A percentile compares a stretch with the other conserved stretches of the same genome.
These are phyloP conservation scores for Hanseniaspora thailandica DNA, from an alignment of 805 yeast species.

Conservation along the genomic window DNA sequence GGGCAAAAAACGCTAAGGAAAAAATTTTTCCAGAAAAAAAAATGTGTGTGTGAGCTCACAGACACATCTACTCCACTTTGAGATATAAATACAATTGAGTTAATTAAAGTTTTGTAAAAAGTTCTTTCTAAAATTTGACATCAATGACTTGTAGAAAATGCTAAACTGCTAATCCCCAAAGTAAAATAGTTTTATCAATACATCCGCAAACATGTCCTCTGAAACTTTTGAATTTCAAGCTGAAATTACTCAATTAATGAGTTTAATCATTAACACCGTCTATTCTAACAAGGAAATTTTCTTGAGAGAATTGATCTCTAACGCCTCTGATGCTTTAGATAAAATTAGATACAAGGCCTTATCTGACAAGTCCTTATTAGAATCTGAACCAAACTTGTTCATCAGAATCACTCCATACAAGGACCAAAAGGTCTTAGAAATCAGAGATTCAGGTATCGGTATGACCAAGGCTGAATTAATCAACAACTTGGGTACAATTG, in stretches of 20 bases:
- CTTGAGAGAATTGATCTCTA: constrained; percentile 96
- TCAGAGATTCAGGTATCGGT: constrained; percentile 99
- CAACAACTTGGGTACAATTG: constrained; percentile 98
- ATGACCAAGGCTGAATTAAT: constrained; percentile 98
- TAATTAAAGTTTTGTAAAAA: too few species aligned
- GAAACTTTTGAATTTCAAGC: constrained; percentile 97
- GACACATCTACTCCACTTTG: not conserved
- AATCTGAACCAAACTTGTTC: constrained; percentile 89
- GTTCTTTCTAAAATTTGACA: too few species aligned
- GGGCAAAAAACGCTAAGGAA: not conserved
- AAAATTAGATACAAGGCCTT: constrained; percentile 95
- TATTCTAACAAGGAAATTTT: constrained; percentile 98
- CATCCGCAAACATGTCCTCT: constrained; percentile 35
- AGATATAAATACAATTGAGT: not conserved
- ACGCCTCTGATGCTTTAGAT: constrained; percentile 98
- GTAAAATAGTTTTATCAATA: not conserved
- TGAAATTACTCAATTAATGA: constrained; percentile 99
- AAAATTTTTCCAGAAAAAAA: not conserved
- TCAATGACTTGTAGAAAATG: too few species aligned
- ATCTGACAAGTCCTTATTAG: constrained; percentile 82
- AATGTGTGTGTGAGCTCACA: not conserved
- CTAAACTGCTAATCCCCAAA: not conserved
- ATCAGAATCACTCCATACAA: constrained; percentile 96
- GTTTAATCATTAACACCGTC: constrained; percentile 98
- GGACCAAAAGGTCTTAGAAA: constrained; percentile 85